These are phyloP conservation scores for Omphalotus olearius DNA, from an alignment of 1,284 basidiomycete species.

Conservation along the genomic window DNA sequence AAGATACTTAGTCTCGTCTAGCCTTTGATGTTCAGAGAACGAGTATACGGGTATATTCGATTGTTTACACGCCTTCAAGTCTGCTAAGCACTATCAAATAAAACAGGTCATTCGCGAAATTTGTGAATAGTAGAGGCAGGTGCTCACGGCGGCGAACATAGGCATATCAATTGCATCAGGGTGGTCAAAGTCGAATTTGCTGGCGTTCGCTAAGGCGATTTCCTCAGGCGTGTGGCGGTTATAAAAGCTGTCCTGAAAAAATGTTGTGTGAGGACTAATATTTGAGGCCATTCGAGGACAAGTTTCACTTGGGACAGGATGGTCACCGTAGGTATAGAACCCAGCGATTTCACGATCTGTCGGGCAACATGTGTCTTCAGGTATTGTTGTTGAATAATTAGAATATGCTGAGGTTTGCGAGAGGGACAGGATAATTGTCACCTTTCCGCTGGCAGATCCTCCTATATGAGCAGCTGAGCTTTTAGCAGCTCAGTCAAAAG, in stretches of 20 bases:
- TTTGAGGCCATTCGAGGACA: background rate
- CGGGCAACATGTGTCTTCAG: conserved; percentile 85
- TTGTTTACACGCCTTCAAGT: conserved; percentile 80
- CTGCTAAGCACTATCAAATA: conserved; percentile 64
- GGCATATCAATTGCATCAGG: conserved; percentile 92
- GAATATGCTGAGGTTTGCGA: background rate
- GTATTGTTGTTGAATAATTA: background rate
- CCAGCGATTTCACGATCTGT: conserved; percentile 78
- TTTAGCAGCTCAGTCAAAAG: conserved; percentile 20
- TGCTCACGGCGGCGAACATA: conserved; percentile 69
- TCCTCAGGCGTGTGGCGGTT: conserved; percentile 78
- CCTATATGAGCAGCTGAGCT: conserved; percentile 38
- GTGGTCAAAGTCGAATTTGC: conserved; percentile 89
- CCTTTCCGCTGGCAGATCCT: conserved; percentile 93
- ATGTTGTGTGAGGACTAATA: conserved; percentile 3
- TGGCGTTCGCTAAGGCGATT: conserved; percentile 78
- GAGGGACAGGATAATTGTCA: conserved; percentile 27
- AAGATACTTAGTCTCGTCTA: conserved; percentile 84
- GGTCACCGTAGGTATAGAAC: conserved; percentile 83
- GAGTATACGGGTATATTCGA: conserved; percentile 92
- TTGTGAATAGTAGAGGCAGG: conserved; percentile 21
- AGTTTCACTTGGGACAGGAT: conserved; percentile 75
- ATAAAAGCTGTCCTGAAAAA: conserved; percentile 87
- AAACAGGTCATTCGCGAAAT: background rate
- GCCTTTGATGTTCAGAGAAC: conserved; percentile 86